Base-by-base conservation (phyloP, 2,329 filamentous ascomycete species). In the Cytospora paraplurivora region DNA sequence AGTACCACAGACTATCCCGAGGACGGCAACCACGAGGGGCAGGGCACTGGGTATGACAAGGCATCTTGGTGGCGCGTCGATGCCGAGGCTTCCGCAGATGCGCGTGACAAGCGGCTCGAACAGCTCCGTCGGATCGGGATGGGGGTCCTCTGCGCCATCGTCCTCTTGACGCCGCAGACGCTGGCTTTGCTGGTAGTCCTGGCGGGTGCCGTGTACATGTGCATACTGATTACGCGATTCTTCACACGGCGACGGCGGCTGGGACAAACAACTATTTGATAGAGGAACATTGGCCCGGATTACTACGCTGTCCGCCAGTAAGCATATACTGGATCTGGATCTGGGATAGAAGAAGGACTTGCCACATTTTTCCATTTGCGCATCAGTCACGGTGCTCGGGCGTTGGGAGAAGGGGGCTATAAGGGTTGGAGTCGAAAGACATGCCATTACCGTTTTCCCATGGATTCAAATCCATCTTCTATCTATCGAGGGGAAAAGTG, bases 121-220 rank as follows among this genome's bases (percentile, higher is more conserved):
- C 72, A 69, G 59, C 69, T 82, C 64, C 80, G 80, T 59, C 75
- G 72, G 62, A 74, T 76, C 64, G 78, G 81, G 67, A 73, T 78
- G 67, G 71, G 74, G 54, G 63, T 79, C 34, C 69, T 81, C 60
- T 81, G 77, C 13, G 77, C 78, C 17, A 68, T 78, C 57, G 79
- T 83, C 65, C 75, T 84, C 67, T 76, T 84, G 51, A 81, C 82
- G 62, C 72, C 72, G 56, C 74, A 74, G 68, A 71, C 82, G 62
- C 72, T 79, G 57, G 70, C 71, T 32, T 59, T 79, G 61, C 73
- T 77, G 64, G 69, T 75, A 55, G 65, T 75, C 56, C 71, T 69
- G 38, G 71, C 71, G 61, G 78, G 74, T 53, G 70, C 74, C 64
- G 72, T 78, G 71, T 82, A 81, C 70, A 68, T 77, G 71, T 76